Evolutionary conservation across 176 grass and related monocot genomes (phyloP), one percentile per base, ranked within the genome.

Genomic region (Juncus inflexus): DNA sequence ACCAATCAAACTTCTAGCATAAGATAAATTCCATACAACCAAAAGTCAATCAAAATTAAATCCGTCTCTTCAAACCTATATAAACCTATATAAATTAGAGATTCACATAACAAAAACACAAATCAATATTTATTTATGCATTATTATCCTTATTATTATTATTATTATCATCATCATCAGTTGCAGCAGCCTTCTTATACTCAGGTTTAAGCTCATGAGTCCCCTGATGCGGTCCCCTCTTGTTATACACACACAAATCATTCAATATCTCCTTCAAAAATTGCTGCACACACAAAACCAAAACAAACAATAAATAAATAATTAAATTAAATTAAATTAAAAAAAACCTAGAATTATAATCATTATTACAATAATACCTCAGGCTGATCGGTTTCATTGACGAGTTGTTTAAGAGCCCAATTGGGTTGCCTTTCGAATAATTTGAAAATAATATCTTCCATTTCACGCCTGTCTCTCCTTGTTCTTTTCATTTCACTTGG

Each of bases 401-500:
- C 84, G n/a, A 96, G 73, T 10, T 89, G 84, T 67, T 96, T 96
- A 37, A 96, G 49, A 14, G 91, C 84, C 91, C 91, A 96, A 65
- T 96, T 90, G 15, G 91, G 81, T 74, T 96, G 91, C 60, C 50
- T 85, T 72, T 96, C 91, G 55, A 96, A 90, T 61, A 96, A 86
- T 73, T 90, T 96, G 76, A 96, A 96, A 55, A 90, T 90, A 52
- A 96, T 96, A 67, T 90, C 90, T 65, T 87, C 91, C 76, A 96
- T 72, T 53, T 96, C 91, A 4, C 78, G 71, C 4, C 87, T 81
- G 65, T 96, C 91, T 65, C 81, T 83, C 40, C 87, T 86, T 76
- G 79, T 96, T 54, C 91, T 83, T 79, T 96, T 96, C 49, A 79
- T 84, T 16, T 96, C 91, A 7, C 83, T 77, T 71, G 76, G 81